A percentile compares a stretch with the other conserved stretches of the same genome.
These are phyloP conservation scores for Bisporella sp. DNA, from an alignment of 2,329 filamentous ascomycete genomes.

Conservation along the genomic window DNA sequence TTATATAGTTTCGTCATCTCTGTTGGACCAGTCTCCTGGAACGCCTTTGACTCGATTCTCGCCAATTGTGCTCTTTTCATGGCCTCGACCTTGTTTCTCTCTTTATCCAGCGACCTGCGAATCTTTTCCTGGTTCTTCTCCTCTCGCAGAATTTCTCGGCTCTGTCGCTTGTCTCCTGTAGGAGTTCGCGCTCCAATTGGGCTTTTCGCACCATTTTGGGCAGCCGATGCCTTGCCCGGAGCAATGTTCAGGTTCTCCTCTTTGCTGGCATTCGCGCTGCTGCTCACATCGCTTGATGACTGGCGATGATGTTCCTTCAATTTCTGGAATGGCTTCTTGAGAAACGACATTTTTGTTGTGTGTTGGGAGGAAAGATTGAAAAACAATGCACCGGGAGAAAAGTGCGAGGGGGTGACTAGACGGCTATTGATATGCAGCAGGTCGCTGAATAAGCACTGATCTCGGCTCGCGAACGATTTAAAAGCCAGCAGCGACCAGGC, in stretches of 20 bases:
- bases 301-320: conserved; percentile 12
- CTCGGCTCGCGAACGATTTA: no score
- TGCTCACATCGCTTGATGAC: conserved; percentile 7
- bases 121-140: conserved; percentile 13
- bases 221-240: no score
- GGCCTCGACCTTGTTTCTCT: conserved; percentile 17
- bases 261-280: conserved; percentile 1
- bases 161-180: conserved; percentile 9
- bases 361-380: no score
- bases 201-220: no score
- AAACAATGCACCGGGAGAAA: no score
- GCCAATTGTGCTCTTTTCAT: conserved; percentile 22
- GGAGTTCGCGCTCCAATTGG: neutral
- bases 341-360: conserved; percentile 19
- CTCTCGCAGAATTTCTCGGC: conserved; percentile 16
- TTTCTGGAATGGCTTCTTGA: conserved; percentile 23
- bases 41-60: conserved; percentile 24
- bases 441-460: no score
- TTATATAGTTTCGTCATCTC: conserved; percentile 24
- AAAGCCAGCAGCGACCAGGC: no score
- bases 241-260: no score
- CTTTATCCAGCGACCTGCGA: conserved; percentile 20
- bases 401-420: no score
- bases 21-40: conserved; percentile 20
- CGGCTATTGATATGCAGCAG: no score